Base-by-base conservation (phyloP, 805 yeast genomes). In the Candida tibetensis region DNA sequence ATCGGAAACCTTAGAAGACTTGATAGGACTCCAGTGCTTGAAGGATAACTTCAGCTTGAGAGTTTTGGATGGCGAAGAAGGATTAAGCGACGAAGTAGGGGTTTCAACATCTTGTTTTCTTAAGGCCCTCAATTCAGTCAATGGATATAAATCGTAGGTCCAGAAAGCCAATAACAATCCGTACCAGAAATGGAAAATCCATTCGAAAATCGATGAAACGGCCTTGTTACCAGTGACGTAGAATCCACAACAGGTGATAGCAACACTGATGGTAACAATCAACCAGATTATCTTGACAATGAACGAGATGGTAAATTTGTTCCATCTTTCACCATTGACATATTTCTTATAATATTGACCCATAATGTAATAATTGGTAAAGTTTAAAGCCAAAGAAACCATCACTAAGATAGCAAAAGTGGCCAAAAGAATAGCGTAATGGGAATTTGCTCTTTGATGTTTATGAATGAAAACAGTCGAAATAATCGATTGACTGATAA, bases 101-200 rank as follows among this genome's bases (percentile, higher is more conserved):
- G 34, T 18, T 15, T 41, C 40, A 10, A 16, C 16, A n/a, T 36
- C 42, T 13, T 37, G 25, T 30, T 45, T 41, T n/a, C 48, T 27
- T 22, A 45, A 40, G 6, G 48, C 48, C 10, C 48, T 22, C 29
- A 45, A 41, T 30, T 56, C 61, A 10, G 58, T 56, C 37, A 56
- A 48, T 39, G 61, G 61, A 41, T 54, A 53, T 32, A 56, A 49
- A 36, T 55, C 61, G 34, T 55, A 56, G 19, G 59, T 53, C 58
- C 59, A 56, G 41, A 56, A 56, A 5, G 53, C 57, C 39, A 54
- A 36, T 25, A 57, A 44, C 17, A 53, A 41, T 3, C 58, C 57
- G 38, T 57, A 57, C 57, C 57, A 55, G 36, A 55, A 48, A 39
- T 56, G 59, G 51, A 56, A 53, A n/a, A 40, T 34, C 61, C 61